phyloP scores from a whole-genome alignment of 495 filamentous ascomycete species.

The Neurospora intermedia region DNA sequence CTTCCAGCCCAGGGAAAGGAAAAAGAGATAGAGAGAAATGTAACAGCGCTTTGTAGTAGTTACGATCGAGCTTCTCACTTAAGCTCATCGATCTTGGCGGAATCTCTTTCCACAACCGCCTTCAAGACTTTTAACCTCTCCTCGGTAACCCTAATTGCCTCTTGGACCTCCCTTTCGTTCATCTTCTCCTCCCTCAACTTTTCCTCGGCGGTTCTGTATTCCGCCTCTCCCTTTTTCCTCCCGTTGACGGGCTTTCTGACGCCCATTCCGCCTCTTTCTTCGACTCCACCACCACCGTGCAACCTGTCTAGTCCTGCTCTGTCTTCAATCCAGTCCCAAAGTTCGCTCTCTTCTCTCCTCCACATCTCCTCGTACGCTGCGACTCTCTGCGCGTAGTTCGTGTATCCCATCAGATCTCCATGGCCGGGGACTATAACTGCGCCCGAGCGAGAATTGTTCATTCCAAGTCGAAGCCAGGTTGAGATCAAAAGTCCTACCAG shows the following conservation, averaged over 20 bases:
- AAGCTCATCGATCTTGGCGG: background rate
- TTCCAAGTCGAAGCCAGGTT: conserved; percentile 42
- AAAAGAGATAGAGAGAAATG: background rate
- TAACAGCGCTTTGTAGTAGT: background rate
- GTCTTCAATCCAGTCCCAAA: conserved; percentile 96
- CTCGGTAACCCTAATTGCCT: conserved; percentile 78
- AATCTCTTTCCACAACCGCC: conserved; percentile 50
- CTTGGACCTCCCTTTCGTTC: conserved; percentile 68
- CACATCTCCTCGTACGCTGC: conserved; percentile 92
- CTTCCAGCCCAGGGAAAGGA: background rate
- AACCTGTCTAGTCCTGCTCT: conserved; percentile 66
- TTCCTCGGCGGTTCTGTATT: conserved; percentile 39
- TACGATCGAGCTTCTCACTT: background rate
- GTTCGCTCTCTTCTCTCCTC: conserved; percentile 75
- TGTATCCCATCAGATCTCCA: conserved; percentile 24
- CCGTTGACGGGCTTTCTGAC: background rate
- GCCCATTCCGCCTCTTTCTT: conserved; percentile 11
- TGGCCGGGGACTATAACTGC: conserved; percentile 4
- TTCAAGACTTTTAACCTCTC: conserved; percentile 69
- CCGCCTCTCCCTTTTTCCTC: conserved; percentile 19
- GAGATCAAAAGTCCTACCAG: conserved; percentile 48
- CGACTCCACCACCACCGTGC: conserved; percentile 24
- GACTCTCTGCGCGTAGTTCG: conserved; percentile 51
- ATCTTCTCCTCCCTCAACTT: conserved; percentile 60
- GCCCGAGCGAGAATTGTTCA: conserved; percentile 5